Evolutionary conservation across 441 rosid genomes (phyloP), one percentile per base, ranked within the genome.

Genomic region (Geranium incanum): DNA sequence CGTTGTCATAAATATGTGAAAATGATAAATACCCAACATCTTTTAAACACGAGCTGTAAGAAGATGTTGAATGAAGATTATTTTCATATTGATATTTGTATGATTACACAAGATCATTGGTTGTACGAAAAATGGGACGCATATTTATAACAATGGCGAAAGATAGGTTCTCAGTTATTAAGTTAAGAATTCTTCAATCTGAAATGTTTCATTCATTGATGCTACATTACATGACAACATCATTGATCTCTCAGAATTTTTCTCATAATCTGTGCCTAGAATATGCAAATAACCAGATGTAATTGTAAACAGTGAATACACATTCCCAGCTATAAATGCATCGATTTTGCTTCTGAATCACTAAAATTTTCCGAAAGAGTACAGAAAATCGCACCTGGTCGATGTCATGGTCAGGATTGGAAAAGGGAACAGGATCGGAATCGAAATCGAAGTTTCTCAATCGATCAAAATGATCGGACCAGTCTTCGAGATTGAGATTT

Each of bases 11-110:
- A 77, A 91, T 86, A 67, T 91, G 93, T 66, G 98, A 93, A 85
- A 93, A 91, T 13, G 98, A 93, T 78, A 89, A 96, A 72, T 91
- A 93, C 78, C 91, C 98, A 97, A 83, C 88, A 87, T 79, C 99
- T 87, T 82, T 92, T 97, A 78, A 94, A 94, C 70, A 94, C 90
- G 68, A 95, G 95, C 99, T 92, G 91, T 74, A 79, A 79, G 69
- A 72, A 71, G 19, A 76, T 52, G 52, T 52, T 23, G 11, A n/a
- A 66, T 13, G 38, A 48, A 70, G 66, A 75, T 16, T 55, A 55
- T 55, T n/a, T 55, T 4, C 62, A 3, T 5, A n/a, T 15, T 15
- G 18, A 15, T 15, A 16, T 55, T 55, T 50, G 15, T 50, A 15
- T 11, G 57, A 13, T 12, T 50, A 50, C 13, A 13, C 57, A 50